Base-by-base conservation (phyloP, 169 alveolate genomes). In the Plasmodium reichenowi region DNA sequence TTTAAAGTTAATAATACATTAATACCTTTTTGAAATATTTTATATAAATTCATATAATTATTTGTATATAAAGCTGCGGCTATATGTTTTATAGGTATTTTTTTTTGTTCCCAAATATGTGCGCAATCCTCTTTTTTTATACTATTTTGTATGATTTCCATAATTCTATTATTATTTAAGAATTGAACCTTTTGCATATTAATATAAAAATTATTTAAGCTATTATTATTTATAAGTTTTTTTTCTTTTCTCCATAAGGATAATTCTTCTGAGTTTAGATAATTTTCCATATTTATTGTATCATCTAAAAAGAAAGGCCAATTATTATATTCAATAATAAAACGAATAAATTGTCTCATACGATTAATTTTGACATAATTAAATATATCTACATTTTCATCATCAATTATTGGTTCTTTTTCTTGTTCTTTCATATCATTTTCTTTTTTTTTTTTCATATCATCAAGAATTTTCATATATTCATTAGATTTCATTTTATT, bases 291-390 rank as follows among this genome's bases (percentile, higher is more conserved):
- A 50, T 56, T 68, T 47, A 68, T 68, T 12, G 52, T 17, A 15
- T 83, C 91, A 24, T 83, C 91, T 47, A 83, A 62, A 72, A 83
- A 83, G 38, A 83, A 67, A n/a, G 91, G 91, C 91, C 91, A 83
- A 32, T 83, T 47, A 56, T 83, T 83, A 62, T 83, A 83, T 47
- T 83, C 91, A 48, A 68, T 68, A 15, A 83, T 50, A 45, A 83
- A 83, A 3, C 91, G 83, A 38, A 83, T 83, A 50, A 83, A 83
- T 15, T 83, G 91, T n/a, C 58, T 67, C 6, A 83, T 83, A 38
- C 72, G 10, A 47, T 83, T 83, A 5, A 68, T 52, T 54, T 83
- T 83, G 2, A 58, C 20, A 15, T 68, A 83, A 13, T 83, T 83
- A 62, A 83, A 83, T n/a, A 83, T 83, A 8, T 83, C 91, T 29